Base-by-base conservation (phyloP, 345 rosid species). In the Moringa oleifera region DNA sequence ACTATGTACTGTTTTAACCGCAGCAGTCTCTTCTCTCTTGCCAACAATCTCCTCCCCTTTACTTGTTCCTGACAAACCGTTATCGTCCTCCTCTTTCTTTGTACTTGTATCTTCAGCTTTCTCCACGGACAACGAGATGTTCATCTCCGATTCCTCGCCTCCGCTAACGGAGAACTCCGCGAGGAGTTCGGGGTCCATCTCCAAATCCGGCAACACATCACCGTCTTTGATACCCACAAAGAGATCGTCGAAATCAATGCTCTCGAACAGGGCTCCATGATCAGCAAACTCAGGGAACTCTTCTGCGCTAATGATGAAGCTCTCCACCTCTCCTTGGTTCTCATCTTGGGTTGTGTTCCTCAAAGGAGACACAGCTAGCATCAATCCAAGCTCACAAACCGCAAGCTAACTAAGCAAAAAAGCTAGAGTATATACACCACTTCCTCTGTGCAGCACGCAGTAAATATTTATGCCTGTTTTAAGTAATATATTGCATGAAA, bases 191-290 rank as follows among this genome's bases (percentile, higher is more conserved):
- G 80, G 72, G 63, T 78, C 91, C 76, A 85, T 73, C 76, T 89
- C 96, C 89, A 87, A 72, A 53, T 82, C 95, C 1, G 94, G 91
- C 21, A 84, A 61, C 58, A 64, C 66, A 55, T 83, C 92, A 7
- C 73, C 47, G 23, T 76, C 89, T 46, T 81, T 60, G 20, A 92
- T 78, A 2, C 88, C 87, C 56, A 71, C 47, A 23, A 89, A 88
- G 73, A 93, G 75, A 68, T 93, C 90, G 18, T 86, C 96, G 56
- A 90, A 90, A 71, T 88, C 85, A 50, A 90, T 88, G 62, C 82
- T 79, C 25, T 83, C 94, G 0, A 80, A 73, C 70, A 82, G 53
- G 68, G 58, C 61, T 31, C 75, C 71, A 45, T 66, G 41, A 41
- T 84, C 79, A 36, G 79, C 73, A 75, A 82, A 74, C 51, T 85